Evolutionary conservation across 345 rosid genomes (phyloP), one percentile per base, ranked within the genome.

Genomic region (Corchorus capsularis): DNA sequence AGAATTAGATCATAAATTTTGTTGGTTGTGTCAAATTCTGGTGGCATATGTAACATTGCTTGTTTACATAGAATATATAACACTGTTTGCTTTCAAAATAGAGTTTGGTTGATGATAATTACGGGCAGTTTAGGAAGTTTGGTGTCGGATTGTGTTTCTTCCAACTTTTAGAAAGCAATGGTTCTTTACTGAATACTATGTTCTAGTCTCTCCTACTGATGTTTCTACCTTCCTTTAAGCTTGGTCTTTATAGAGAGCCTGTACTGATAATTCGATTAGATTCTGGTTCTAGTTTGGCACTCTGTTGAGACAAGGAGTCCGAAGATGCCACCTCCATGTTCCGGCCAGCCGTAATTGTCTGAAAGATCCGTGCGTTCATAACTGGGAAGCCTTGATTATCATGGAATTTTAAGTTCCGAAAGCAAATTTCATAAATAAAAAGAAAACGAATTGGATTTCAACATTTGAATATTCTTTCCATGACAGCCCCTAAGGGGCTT

Each of bases 61-160:
- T 61, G 67, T 13, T 32, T 54, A 64, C 69, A 43, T 72, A 86
- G 89, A 81, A 57, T 75, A 57, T 75, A 83, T 83, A 83, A 65
- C 70, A 82, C 77, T 45, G 66, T 78, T 78, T 72, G 84, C 22
- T 53, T 74, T 77, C 62, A 47, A 78, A 6, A 73, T 74, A 55
- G 79, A 72, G 76, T 67, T 52, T 77, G 75, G 54, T 75, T 62
- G 69, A 68, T 63, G 15, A n/a, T 47, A 27, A 27, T 27, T 27
- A 20, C 57, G 63, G 16, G 67, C 61, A 43, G 67, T 27, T 27
- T 56, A 61, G 71, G 71, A 34, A 54, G 22, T 73, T 54, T 68
- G 53, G 77, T 15, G 74, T 62, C 67, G 75, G 49, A 55, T 67
- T 78, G 35, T 63, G 67, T 11, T 50, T 46, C 37, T 55, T 37